Evolutionary conservation across 2,329 filamentous ascomycete species (phyloP), one percentile per base, ranked within the genome.

Genomic region (Fusarium oligoseptatum): DNA sequence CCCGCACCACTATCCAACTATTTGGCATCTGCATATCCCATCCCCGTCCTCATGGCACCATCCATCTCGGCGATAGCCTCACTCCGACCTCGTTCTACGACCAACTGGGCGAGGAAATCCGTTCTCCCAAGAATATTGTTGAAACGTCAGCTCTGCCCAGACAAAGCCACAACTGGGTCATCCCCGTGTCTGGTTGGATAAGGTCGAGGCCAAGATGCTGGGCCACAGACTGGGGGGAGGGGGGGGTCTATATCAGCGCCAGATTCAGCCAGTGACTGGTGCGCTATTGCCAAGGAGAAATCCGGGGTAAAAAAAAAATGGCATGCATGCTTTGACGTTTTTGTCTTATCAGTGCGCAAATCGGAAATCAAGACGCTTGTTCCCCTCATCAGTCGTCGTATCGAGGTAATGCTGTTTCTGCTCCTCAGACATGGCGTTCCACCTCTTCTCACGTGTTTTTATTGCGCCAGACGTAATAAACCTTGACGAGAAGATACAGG

Each of bases 401-500:
- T 68, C 17, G 0, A 55, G 50, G 45, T 75, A 57, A 3, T 63
- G 50, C 64, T 58, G 58, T 12, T 12, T 73, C 0, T 64, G 20
- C 45, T 69, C 67, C 14, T 63, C 64, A 10, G 68, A 62, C 68
- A 70, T 72, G 43, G 57, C 60, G 24, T 45, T 56, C 71, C 66
- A 70, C 72, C 34, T 72, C 43, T 27, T 45, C 34, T 70, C 67
- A 24, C 60, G 43, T 10, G 14, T 36, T n/a, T n/a, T 45, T 48
- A 60, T 86, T 87, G 3, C 82, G 79, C 81, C 79, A 82, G 14
- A 84, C 77, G 60, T 87, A 85, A 61, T 81, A 85, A 0, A 78
- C 70, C 72, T 86, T 86, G 24, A 82, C 78, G 2, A 81, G 67
- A 15, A 80, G 67, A 68, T 89, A 88, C 3, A 88, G 58, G 7